Conservation (phyloP, 2,329 filamentous ascomycete species). For the Penicillium expansum region DNA sequence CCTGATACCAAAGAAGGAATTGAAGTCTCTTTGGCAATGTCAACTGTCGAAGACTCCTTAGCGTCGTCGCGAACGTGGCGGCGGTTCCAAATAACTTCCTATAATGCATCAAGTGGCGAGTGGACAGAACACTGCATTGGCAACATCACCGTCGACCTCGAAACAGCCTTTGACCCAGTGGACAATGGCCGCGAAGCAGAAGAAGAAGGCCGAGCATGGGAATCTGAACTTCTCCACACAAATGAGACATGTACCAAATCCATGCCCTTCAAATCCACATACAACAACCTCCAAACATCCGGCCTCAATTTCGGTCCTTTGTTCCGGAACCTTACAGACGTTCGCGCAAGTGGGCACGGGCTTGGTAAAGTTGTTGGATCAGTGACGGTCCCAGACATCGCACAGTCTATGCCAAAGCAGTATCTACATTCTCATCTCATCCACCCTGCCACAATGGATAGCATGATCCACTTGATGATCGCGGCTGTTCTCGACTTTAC, state of each 20-base stretch:
- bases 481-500: constrained; percentile 26
- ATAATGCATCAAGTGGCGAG: constrained; percentile 25
- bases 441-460: constrained; percentile 39
- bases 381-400: constrained; percentile 31
- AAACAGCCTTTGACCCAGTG: not conserved
- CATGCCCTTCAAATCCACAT: constrained; percentile 24
- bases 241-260: constrained; percentile 20
- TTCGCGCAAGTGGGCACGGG: constrained; percentile 18
- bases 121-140: constrained; percentile 40
- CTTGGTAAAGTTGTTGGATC: constrained; percentile 22
- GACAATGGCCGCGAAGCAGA: constrained; percentile 12
- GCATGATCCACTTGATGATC: constrained; percentile 33
- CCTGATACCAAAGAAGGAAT: constrained; percentile 33
- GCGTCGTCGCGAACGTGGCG: constrained; percentile 25
- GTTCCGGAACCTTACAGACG: constrained; percentile 30
- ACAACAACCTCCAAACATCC: constrained; percentile 27
- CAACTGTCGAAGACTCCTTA: constrained; percentile 19
- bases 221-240: constrained; percentile 11
- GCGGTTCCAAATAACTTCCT: constrained; percentile 33
- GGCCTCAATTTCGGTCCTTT: constrained; percentile 33
- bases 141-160: constrained; percentile 26
- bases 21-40: constrained; percentile 30
- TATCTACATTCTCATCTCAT: constrained; percentile 35
- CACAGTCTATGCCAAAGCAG: constrained; percentile 33
- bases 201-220: constrained; percentile 17